phyloP scores from a whole-genome alignment of 2,329 filamentous ascomycete genomes.

The Colletotrichum lindemuthianum region DNA sequence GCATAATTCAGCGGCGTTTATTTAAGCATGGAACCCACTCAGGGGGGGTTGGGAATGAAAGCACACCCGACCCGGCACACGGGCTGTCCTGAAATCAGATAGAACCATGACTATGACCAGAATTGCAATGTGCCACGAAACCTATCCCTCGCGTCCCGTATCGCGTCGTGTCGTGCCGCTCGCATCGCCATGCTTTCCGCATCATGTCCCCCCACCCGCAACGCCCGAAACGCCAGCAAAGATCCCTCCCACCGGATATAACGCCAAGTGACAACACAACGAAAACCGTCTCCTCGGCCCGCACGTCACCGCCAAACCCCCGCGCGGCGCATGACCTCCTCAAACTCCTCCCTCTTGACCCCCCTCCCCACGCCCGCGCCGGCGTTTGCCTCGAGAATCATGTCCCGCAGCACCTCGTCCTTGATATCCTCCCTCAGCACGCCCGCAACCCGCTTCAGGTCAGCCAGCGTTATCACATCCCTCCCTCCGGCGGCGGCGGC shows the following conservation, averaged over 20 bases:
- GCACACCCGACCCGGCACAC: conserved; percentile 4
- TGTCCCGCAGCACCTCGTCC: conserved; percentile 87
- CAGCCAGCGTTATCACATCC: conserved; percentile 78
- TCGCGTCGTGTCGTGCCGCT: too few species aligned
- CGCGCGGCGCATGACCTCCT: conserved; percentile 84
- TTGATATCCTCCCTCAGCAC: conserved; percentile 85
- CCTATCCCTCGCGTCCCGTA: too few species aligned
- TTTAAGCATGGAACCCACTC: conserved; percentile 20
- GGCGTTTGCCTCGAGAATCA: conserved; percentile 94
- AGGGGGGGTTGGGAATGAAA: conserved; percentile 9
- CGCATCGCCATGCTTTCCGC: too few species aligned
- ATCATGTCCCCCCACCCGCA: too few species aligned
- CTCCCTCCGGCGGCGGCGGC: conserved; percentile 37
- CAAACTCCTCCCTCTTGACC: conserved; percentile 83
- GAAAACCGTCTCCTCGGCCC: neutral
- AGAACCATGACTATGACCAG: conserved; percentile 23
- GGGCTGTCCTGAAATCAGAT: conserved; percentile 29
- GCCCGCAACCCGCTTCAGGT: conserved; percentile 81
- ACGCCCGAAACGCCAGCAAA: neutral
- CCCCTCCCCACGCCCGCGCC: conserved; percentile 76
- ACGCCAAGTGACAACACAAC: conserved; percentile 8
- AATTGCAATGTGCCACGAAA: neutral
- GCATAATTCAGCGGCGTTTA: conserved; percentile 34
- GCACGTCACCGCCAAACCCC: conserved; percentile 79
- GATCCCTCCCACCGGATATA: conserved; percentile 23